These are phyloP conservation scores for Colletotrichum lupini DNA, from an alignment of 2,329 filamentous ascomycete genomes.

Conservation along the genomic window DNA sequence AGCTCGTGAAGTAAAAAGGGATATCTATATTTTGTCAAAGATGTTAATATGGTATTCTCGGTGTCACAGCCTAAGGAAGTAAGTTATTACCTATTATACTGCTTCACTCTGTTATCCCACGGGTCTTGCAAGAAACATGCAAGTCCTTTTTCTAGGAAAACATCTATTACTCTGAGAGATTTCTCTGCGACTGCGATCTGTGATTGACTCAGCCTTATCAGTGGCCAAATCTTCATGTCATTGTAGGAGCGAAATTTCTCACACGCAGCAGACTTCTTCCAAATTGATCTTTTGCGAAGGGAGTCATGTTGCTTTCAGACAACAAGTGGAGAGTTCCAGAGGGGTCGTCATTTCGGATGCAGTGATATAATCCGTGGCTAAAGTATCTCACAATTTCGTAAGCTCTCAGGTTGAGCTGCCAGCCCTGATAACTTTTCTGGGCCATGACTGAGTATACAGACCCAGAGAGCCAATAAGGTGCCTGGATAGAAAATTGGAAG, in stretches of 20 bases:
- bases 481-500: neutral
- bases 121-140: neutral
- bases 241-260: fast-evolving
- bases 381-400: neutral
- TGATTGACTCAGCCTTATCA: neutral
- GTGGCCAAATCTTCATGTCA: neutral
- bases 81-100: too few species aligned
- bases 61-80: too few species aligned
- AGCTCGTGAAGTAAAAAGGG: neutral
- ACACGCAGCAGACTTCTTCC: neutral
- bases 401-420: neutral
- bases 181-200: fast-evolving
- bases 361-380: fast-evolving
- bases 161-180: neutral
- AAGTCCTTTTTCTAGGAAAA: neutral
- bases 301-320: neutral
- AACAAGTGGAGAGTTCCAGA: neutral
- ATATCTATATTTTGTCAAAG: neutral
- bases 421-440: neutral
- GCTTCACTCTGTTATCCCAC: fast-evolving
- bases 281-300: fast-evolving
- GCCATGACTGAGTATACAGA: neutral
- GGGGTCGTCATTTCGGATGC: neutral
- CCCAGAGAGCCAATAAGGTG: neutral
- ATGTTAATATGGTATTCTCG: too few species aligned